Conservation (phyloP, 768 basidiomycete genomes). For the Serendipita vermifera region DNA sequence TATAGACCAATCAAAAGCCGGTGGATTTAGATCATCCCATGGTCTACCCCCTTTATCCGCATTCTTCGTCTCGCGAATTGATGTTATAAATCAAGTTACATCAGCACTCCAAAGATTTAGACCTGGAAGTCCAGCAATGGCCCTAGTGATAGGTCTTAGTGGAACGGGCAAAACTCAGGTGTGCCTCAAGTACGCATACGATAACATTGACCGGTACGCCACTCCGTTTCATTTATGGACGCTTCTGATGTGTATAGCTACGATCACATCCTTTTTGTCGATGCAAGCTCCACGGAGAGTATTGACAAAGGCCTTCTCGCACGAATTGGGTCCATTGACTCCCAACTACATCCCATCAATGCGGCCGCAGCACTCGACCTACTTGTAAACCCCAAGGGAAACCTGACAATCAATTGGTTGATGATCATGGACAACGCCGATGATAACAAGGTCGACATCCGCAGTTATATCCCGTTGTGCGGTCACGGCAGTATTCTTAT, state of each 20-base stretch:
- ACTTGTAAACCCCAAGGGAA: too few species aligned
- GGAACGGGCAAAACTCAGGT: constrained; percentile 3
- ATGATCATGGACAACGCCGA: constrained; percentile 8
- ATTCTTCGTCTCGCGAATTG: not conserved
- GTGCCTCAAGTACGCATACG: not conserved
- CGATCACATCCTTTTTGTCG: not conserved
- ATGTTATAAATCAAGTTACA: not conserved
- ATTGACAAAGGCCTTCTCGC: not conserved
- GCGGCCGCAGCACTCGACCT: too few species aligned
- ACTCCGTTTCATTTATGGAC: not conserved
- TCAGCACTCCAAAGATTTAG: not conserved
- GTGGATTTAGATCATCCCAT: too few species aligned
- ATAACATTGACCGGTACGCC: not conserved
- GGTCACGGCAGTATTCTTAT: constrained; percentile 1
- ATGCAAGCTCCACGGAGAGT: not conserved
- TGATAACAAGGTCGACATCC: not conserved
- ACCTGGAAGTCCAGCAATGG: not conserved
- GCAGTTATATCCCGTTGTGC: not conserved
- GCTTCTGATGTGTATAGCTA: not conserved
- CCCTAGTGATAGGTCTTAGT: not conserved
- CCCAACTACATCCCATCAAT: too few species aligned
- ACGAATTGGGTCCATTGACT: not conserved
- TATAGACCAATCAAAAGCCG: too few species aligned
- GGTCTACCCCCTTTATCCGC: not conserved
- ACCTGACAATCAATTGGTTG: too few species aligned